Evolutionary conservation across 441 rosid species (phyloP).

Genomic region (Pelargonium fulgidum): DNA sequence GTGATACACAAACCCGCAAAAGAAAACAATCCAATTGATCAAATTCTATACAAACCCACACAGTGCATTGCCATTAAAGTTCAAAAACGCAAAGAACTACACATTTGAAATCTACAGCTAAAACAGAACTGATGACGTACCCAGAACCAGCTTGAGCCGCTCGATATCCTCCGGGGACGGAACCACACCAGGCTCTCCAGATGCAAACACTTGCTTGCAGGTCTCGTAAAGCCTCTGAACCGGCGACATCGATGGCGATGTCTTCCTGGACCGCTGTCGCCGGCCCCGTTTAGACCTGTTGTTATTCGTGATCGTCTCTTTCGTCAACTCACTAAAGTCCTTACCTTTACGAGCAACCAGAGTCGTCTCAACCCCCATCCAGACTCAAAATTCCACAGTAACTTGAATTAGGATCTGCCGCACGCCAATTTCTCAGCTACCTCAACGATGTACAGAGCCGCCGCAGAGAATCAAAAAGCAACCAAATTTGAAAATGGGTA

Average conservation of each 20-base stretch:
- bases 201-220: slow-evolving; percentile 62
- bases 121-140: slow-evolving; percentile 32
- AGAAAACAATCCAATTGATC: too few species aligned
- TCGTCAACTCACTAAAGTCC: slow-evolving; percentile 33
- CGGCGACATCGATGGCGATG: slow-evolving; percentile 19
- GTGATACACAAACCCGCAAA: too few species aligned
- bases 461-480: neutral
- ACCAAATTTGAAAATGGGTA: slow-evolving; percentile 16
- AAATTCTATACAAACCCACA: too few species aligned
- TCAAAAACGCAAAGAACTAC: neutral
- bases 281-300: slow-evolving; percentile 39
- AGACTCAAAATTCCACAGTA: slow-evolving; percentile 6
- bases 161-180: slow-evolving; percentile 55
- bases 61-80: neutral
- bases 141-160: slow-evolving; percentile 52
- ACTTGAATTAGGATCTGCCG: too few species aligned
- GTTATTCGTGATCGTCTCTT: slow-evolving; percentile 23
- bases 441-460: neutral
- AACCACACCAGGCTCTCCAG: slow-evolving; percentile 40
- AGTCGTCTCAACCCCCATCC: slow-evolving; percentile 60
- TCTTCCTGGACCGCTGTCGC: slow-evolving; percentile 30
- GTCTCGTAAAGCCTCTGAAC: slow-evolving; percentile 60
- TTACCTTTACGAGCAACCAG: slow-evolving; percentile 35
- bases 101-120: neutral
- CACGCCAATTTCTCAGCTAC: neutral